Evolutionary conservation across 441 rosid species (phyloP).

Genomic region (Adansonia gregorii): DNA sequence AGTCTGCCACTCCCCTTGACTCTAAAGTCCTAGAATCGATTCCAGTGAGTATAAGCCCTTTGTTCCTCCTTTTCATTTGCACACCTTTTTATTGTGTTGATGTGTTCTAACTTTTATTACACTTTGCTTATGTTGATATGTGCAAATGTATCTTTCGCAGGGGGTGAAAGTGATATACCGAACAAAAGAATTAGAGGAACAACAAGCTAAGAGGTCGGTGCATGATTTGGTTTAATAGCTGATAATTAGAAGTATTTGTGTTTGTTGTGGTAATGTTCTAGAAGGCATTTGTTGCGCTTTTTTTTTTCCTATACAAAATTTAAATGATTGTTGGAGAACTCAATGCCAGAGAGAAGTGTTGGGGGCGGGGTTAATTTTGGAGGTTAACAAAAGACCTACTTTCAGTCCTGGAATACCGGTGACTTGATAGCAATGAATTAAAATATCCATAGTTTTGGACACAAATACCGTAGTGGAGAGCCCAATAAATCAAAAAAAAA

Average conservation of each 20-base stretch:
- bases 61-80: background rate
- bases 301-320: background rate
- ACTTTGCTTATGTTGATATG: too few relatives aligned
- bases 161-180: conserved; percentile 80
- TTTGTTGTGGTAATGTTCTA: background rate
- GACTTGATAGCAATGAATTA: too few relatives aligned
- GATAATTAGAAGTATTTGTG: background rate
- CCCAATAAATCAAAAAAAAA: background rate
- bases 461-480: background rate
- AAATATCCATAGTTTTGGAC: background rate
- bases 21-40: too few relatives aligned
- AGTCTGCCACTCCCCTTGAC: too few relatives aligned
- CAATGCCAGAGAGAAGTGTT: conserved; percentile 12
- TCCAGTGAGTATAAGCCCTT: too few relatives aligned
- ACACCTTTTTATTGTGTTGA: too few relatives aligned
- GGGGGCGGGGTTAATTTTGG: background rate
- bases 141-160: conserved; percentile 39
- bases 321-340: conserved; percentile 13
- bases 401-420: background rate
- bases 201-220: conserved; percentile 75
- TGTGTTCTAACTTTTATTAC: too few relatives aligned
- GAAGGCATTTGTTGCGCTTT: background rate
- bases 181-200: conserved; percentile 84
- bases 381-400: background rate
- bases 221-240: background rate